Evolutionary conservation across 495 filamentous ascomycete genomes (phyloP).

Genomic region (Parathielavia hyrcaniae): DNA sequence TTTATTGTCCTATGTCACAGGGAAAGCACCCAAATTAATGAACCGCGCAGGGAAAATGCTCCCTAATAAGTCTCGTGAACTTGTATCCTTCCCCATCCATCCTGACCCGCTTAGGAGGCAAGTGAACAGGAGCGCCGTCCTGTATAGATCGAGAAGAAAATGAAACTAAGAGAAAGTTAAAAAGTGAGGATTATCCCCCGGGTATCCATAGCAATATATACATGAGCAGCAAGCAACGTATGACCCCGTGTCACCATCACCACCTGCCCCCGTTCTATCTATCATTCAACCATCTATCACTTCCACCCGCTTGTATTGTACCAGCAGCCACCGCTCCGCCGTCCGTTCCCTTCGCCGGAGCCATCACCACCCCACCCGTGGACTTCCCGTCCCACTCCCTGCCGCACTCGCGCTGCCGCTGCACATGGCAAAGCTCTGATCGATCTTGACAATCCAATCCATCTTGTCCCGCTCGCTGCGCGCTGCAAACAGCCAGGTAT

Average conservation of each 20-base stretch:
- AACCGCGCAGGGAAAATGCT: not conserved
- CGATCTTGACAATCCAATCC: constrained; percentile 87
- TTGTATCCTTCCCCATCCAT: not conserved
- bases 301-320: not conserved
- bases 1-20: no score
- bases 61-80: not conserved
- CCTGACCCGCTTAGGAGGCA: not conserved
- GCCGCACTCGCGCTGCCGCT: constrained; percentile 21
- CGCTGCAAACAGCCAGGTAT: constrained; percentile 90
- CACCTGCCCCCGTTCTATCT: not conserved
- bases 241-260: not conserved
- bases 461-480: constrained; percentile 81
- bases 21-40: no score
- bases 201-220: constrained; percentile 14
- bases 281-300: not conserved
- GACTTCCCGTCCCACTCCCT: constrained; percentile 21
- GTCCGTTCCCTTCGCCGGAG: not conserved
- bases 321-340: not conserved
- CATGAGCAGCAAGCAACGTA: not conserved
- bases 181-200: constrained; percentile 8
- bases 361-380: constrained; percentile 1
- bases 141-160: not conserved
- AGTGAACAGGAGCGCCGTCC: not conserved
- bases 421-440: constrained; percentile 43
- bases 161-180: not conserved